phyloP scores from a whole-genome alignment of 768 basidiomycete species.

The Ephemerocybe angulata region DNA sequence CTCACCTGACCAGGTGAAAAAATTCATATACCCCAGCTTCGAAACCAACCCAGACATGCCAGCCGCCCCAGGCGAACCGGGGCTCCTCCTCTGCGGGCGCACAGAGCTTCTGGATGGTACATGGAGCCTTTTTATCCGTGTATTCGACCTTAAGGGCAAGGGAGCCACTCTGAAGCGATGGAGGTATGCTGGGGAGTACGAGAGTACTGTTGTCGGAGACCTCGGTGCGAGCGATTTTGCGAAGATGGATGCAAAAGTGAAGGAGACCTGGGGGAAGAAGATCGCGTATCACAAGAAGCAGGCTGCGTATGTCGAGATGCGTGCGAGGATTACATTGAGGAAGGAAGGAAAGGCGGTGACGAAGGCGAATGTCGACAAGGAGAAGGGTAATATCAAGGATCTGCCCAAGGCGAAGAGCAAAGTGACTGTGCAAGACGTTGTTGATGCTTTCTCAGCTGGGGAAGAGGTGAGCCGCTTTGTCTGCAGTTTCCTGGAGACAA shows the following conservation, averaged over 20 bases:
- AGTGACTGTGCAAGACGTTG: not conserved
- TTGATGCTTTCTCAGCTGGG: constrained; percentile 1
- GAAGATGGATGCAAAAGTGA: not conserved
- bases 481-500: not conserved
- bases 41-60: constrained; percentile 8
- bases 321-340: constrained; percentile 2
- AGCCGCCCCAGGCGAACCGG: constrained; percentile 6
- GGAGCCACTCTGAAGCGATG: not conserved
- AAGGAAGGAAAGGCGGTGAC: constrained; percentile 1
- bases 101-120: not conserved
- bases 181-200: constrained; percentile 8
- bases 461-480: not conserved
- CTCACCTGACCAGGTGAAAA: too few relatives aligned
- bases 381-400: not conserved
- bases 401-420: not conserved
- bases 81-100: constrained; percentile 1
- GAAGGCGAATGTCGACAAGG: not conserved
- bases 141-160: not conserved
- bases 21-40: constrained; percentile 1
- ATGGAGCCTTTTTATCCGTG: constrained; percentile 3
- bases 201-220: not conserved
- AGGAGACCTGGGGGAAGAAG: constrained; percentile 8
- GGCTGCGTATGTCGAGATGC: not conserved
- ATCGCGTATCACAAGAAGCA: constrained; percentile 5
- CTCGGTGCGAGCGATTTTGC: not conserved